Base-by-base conservation (phyloP, 257 asterid species). In the Przewalskia tangutica region DNA sequence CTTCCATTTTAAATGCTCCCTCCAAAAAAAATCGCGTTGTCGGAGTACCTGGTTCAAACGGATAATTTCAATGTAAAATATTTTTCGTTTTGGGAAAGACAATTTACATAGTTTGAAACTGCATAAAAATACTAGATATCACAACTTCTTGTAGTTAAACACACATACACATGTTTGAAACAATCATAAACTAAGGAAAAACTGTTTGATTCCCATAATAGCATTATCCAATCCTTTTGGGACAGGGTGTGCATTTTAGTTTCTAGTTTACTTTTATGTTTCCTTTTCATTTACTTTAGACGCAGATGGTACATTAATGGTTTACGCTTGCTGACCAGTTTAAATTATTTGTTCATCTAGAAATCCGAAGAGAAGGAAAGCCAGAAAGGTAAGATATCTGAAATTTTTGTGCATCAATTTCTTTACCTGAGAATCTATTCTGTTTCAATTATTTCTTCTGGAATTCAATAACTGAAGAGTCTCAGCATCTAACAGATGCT, bases 401-500 rank as follows among this genome's bases (percentile, higher is more conserved):
- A 48, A 48, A 32, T 40, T 38, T 55, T 77, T 56, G 32, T 50
- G 63, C 71, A 20, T 50, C 80, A 10, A 38, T 51, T 64, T 83
- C 36, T 66, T 50, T 44, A 48, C 56, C 77, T 32, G 56, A 59
- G 50, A 18, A 10, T 42, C 75, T 44, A 50, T 27, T 80, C 11
- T 51, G 79, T 67, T 27, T 81, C 58, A 50, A 14, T 18, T 77
- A 27, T 50, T 44, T 8, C 13, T 40, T 81, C 75, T 84, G 46
- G 70, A 64, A 73, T 81, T 81, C 89, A 95, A 85, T 82, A 84
- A 86, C 80, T 27, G 46, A 75, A 84, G 88, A 87, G 77, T 81
- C 32, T 27, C 87, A 84, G 82, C 84, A 75, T 79, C 79, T 77
- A 59, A 85, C 88, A 85, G 94, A 86, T 81, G 75, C 88, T 65